These are phyloP conservation scores for Arachis hypogaea DNA, from an alignment of 306 rosid genomes.

Conservation along the genomic window DNA sequence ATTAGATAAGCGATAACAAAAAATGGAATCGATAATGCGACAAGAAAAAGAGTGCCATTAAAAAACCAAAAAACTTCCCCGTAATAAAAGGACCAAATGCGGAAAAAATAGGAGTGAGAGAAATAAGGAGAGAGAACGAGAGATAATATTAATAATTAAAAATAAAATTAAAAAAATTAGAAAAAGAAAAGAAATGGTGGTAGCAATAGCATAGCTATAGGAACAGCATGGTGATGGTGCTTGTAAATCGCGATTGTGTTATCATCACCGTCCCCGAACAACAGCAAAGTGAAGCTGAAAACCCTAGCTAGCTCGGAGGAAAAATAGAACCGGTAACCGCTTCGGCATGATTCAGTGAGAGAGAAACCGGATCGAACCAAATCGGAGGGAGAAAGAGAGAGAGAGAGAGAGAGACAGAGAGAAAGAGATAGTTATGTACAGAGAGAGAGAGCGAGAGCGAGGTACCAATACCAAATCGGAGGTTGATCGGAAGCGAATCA, in stretches of 20 bases:
- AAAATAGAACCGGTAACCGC: neutral
- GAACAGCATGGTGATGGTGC: constrained; percentile 25
- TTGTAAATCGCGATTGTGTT: constrained; percentile 8
- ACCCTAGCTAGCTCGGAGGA: constrained; percentile 35
- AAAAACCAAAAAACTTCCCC: neutral
- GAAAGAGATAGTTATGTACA: constrained; percentile 62
- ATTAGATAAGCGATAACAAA: neutral
- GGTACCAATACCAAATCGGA: constrained; percentile 61
- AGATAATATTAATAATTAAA: neutral
- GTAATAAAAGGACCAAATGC: neutral
- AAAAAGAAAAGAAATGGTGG: neutral
- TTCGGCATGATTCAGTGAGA: constrained; percentile 43
- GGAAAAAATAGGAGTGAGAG: neutral
- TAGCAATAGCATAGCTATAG: neutral
- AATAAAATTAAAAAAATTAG: neutral
- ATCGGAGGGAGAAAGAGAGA: neutral
- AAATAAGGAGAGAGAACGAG: too few species aligned
- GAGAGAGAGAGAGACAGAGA: neutral
- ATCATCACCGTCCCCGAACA: constrained; percentile 21
- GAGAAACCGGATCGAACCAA: neutral
- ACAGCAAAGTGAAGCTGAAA: constrained; percentile 24
- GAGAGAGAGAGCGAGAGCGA: constrained; percentile 55
- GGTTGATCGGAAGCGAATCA: constrained; percentile 93
- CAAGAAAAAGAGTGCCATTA: neutral
- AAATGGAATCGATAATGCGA: neutral